phyloP scores from a whole-genome alignment of 2,329 filamentous ascomycete genomes.

The Lasiodiplodia gonubiensis region DNA sequence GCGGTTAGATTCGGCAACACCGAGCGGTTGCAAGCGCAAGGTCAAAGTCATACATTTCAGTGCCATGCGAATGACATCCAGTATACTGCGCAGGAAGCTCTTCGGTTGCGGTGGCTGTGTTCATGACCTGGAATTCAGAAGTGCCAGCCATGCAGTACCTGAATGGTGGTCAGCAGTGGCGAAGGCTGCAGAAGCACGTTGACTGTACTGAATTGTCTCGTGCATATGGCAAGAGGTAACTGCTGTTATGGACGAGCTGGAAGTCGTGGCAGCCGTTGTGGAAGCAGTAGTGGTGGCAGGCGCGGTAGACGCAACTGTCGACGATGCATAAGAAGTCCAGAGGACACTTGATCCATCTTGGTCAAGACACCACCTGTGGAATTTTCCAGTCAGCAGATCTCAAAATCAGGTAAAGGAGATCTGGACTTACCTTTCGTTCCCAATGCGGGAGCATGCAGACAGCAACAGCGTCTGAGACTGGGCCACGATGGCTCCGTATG shows the following conservation, averaged over 20 bases:
- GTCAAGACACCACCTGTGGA: constrained; percentile 1
- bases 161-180: background rate
- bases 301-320: background rate
- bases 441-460: constrained; percentile 2
- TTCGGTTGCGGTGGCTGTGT: constrained; percentile 60
- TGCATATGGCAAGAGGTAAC: constrained; percentile 62
- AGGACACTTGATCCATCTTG: constrained; percentile 5
- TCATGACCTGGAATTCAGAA: constrained; percentile 52
- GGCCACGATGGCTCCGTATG: background rate
- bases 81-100: constrained; percentile 67
- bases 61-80: constrained; percentile 67
- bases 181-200: background rate
- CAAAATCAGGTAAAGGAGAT: background rate
- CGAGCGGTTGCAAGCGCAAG: background rate
- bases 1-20: constrained; percentile 23
- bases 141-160: constrained; percentile 54
- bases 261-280: background rate
- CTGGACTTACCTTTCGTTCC: background rate
- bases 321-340: constrained; percentile 4
- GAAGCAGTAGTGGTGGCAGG: background rate
- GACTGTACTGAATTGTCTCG: constrained; percentile 49
- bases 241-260: constrained; percentile 46
- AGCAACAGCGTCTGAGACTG: constrained; percentile 1
- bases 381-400: background rate
- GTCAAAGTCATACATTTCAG: constrained; percentile 55